Evolutionary conservation across 805 yeast genomes (phyloP).

Genomic region (Diddensiella santjacobensis): DNA sequence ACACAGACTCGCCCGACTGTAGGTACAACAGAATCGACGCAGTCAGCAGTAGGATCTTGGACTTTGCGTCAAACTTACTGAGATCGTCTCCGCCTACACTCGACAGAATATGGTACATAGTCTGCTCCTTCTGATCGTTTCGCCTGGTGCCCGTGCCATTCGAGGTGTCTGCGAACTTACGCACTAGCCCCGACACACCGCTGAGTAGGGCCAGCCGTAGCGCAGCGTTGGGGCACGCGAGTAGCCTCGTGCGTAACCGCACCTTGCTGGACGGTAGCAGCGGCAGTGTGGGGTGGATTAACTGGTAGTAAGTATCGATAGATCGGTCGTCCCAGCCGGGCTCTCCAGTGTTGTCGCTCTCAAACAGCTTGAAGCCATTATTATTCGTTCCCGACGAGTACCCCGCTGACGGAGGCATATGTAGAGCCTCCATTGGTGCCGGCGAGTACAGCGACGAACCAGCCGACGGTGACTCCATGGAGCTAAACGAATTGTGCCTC

Average conservation of each 20-base stretch:
- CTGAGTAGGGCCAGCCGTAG: constrained; percentile 29
- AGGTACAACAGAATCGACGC: constrained; percentile 33
- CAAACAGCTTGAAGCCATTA: not conserved
- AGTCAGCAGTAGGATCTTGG: constrained; percentile 32
- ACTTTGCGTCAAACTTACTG: constrained; percentile 14
- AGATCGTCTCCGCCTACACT: constrained; percentile 6
- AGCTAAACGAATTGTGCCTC: constrained; percentile 14
- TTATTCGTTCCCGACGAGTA: not conserved
- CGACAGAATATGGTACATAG: constrained; percentile 1
- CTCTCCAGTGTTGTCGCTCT: not conserved
- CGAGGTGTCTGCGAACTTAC: not conserved
- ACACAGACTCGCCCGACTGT: constrained; percentile 29
- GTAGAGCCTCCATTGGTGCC: not conserved
- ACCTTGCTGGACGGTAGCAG: constrained; percentile 35
- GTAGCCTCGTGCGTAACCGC: constrained; percentile 30
- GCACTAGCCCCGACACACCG: constrained; percentile 15
- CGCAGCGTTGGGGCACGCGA: constrained; percentile 24
- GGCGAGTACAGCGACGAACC: not conserved
- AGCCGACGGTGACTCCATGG: constrained; percentile 10
- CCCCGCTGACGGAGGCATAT: constrained; percentile 1
- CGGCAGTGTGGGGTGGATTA: constrained; percentile 38
- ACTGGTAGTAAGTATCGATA: constrained; percentile 36
- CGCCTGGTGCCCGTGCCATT: constrained; percentile 1
- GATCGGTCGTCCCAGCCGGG: constrained; percentile 30
- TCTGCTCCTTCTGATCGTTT: constrained; percentile 4